Base-by-base conservation (phyloP, 768 basidiomycete species). In the Boletellus ananiceps region DNA sequence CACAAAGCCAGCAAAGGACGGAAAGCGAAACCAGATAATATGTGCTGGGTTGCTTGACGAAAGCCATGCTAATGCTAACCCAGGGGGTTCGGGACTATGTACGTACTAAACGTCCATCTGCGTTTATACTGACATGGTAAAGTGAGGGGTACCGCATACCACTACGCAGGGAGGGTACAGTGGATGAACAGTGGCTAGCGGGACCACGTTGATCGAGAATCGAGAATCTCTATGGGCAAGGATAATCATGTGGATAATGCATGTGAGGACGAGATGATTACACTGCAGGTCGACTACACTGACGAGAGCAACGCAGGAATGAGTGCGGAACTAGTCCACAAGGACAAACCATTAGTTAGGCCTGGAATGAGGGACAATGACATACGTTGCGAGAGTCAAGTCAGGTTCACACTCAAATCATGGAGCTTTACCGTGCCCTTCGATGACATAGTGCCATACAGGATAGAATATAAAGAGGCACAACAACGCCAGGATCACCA, bases 391-490 rank as follows among this genome's bases (percentile, higher is more conserved):
- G 14, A 36, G 27, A 21, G 11, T 36, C 38, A 14, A 44, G 35
- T 29, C 44, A 14, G 8, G 36, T 36, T 19, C 31, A 37, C 9
- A 37, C 25, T 11, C n/a, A 6, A n/a, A 23, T 61, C 51, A 62
- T 31, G 23, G 29, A n/a, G 44, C 23, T n/a, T 32, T 32, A 5
- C 16, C 23, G n/a, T 60, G 21, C 1, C 19, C 38, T n/a, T 47
- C 35, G 4, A 51, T 13, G 8, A 36, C 2, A 23, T 44, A 59
- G 50, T 57, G 71, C 57, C 82, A 62, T 57, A 95, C 79, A 3
- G 94, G 93, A 63, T 89, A 94, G 36, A 83, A 81, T 44, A 89
- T 80, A 66, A 95, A 96, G 8, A 96, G 78, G 33, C 68, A 68
- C 46, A 96, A 67, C 50, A 96, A 68, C 5, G 73, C 79, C 23